A percentile compares a stretch with the other conserved stretches of the same genome.
phyloP scores from a whole-genome alignment of 257 asterid genomes.

The Nicotiana attenuata region DNA sequence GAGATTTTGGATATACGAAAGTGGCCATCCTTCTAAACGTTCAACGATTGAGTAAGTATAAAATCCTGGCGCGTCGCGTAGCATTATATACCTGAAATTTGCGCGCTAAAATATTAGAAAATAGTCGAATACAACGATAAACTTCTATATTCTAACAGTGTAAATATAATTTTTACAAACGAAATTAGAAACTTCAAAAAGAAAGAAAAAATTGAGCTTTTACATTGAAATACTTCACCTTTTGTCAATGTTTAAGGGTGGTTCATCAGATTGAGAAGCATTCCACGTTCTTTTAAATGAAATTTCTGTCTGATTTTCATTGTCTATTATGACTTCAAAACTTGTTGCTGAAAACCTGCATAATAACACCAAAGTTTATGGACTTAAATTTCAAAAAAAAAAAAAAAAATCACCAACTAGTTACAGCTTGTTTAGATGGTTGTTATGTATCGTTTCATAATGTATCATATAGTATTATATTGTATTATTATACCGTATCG shows the following conservation, averaged over 20 bases:
- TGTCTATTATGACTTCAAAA: constrained; percentile 32
- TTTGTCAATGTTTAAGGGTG: constrained; percentile 53
- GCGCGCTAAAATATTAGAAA: neutral
- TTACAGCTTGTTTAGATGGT: too few species aligned
- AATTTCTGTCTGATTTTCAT: constrained; percentile 34
- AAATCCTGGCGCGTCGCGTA: constrained; percentile 43
- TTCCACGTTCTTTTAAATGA: constrained; percentile 46
- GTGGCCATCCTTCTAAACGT: constrained; percentile 37
- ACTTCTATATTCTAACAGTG: too few species aligned
- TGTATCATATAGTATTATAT: too few species aligned
- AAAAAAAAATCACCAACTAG: too few species aligned
- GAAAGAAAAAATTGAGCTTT: too few species aligned
- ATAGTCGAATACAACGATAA: too few species aligned
- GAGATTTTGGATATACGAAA: constrained; percentile 30
- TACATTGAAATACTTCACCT: constrained; percentile 22
- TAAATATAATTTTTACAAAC: too few species aligned
- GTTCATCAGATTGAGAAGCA: constrained; percentile 9
- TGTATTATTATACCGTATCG: too few species aligned
- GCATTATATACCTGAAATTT: constrained; percentile 31
- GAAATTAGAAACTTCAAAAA: too few species aligned
- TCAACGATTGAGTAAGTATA: constrained; percentile 44
- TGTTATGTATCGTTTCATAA: too few species aligned
- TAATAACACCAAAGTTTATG: neutral
- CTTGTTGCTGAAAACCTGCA: constrained; percentile 42
- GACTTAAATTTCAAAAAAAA: neutral